Base-by-base conservation (phyloP, 768 basidiomycete species). In the Podaxis rugospora region DNA sequence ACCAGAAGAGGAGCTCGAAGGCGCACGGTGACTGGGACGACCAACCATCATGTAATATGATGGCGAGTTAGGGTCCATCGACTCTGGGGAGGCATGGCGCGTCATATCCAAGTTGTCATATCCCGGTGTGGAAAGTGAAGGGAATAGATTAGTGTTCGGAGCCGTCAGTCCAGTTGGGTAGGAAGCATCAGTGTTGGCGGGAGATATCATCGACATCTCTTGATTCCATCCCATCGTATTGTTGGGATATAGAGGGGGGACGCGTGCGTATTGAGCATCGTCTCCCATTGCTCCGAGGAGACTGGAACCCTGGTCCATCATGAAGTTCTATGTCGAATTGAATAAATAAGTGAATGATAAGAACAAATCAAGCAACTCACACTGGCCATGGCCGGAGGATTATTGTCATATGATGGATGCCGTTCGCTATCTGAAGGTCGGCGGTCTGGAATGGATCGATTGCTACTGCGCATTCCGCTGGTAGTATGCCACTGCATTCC, bases 281-380 rank as follows among this genome's bases (percentile, higher is more conserved):
- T 86, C 84, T 53, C 84, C 85, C 72, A 90, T 83, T 25, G 88
- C 87, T 60, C 85, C 86, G 27, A 82, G 83, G 59, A 90, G 74
- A 57, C 78, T 82, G 52, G 79, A 79, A 68, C 32, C 27, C 28
- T 4, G 46, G 32, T 44, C 9, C 52, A 55, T 62, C 42, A 66
- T 54, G 28, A 18, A 55, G 25, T 50, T 18, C 37, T 51, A 28
- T 3, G 14, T 16, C 37, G 39, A 28, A 10, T 11, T 5, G 11
- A 18, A 21, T 50, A 50, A 60, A 44, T n/a, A 51, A 36, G 25
- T 49, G 18, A 28, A 23, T 54, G 28, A 46, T 18, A 65, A 57
- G 54, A 47, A 59, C n/a, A 57, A 10, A 40, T 42, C 36, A 11
- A 69, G 67, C 37, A 57, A 75, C 77, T 76, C 74, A 64, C 71